Evolutionary conservation across 2,329 filamentous ascomycete species (phyloP), one percentile per base, ranked within the genome.

Genomic region (Penicillium corylophilum): DNA sequence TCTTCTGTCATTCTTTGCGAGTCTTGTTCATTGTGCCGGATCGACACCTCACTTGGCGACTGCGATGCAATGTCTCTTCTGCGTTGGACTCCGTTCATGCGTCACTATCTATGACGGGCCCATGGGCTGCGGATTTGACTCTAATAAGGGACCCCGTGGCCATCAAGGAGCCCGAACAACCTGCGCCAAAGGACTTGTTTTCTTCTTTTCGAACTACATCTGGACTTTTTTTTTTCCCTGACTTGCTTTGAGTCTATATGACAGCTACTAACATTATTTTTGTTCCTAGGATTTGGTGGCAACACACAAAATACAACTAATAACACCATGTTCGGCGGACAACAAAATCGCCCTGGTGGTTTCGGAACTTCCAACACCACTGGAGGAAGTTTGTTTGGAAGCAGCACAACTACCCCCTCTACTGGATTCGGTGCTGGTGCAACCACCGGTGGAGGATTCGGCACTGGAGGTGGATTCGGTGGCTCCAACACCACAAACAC

Each of bases 281-380:
- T 50, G 26, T 48, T 46, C 64, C 15, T 28, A 74, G 72, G 65
- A 53, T 74, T 74, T 56, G 72, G 72, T 54, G 18, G 67, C 29
- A 64, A 57, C 48, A 68, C 59, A 26, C 65, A 69, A 51, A 69
- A 55, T 26, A 67, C 70, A 53, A 50, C 62, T 28, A 65, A 63
- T 28, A 65, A 63, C 47, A 64, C 70, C 7, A 57, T 73, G 18
- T 75, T 75, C 59, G 72, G 72, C 39, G 61, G 51, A 44, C 65
- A 68, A 44, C 65, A 68, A 57, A 64, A 62, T 46, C 66, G 67
- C 35, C 42, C 67, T 28, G 54, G 59, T 42, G 65, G 63, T 29
- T 71, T 70, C 44, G 69, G 67, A 40, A 64, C 65, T 43, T 62
- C 58, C 24, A 65, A 60, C 26, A 55, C 59, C 42, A 62, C 63